phyloP scores from a whole-genome alignment of 805 yeast species.

The Yarrowia bubula region DNA sequence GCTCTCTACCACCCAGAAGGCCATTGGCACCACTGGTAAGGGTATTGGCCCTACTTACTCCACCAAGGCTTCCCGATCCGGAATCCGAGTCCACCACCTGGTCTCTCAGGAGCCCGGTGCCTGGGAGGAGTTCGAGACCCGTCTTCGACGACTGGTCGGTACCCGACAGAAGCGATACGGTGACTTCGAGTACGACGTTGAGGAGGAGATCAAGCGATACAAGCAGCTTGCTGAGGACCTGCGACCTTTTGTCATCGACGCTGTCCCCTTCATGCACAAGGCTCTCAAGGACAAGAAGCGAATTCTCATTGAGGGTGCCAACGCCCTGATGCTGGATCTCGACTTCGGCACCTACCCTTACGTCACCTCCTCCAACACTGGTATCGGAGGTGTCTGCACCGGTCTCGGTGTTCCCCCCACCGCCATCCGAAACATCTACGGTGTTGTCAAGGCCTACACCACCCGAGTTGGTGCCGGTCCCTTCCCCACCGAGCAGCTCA shows the following conservation, averaged over 20 bases:
- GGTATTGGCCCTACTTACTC: conserved; percentile 99
- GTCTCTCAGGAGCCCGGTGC: conserved; percentile 85
- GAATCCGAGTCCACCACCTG: conserved; percentile 93
- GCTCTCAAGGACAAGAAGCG: conserved; percentile 77
- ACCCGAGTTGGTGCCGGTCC: conserved; percentile 99
- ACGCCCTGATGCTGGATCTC: conserved; percentile 94
- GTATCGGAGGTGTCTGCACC: conserved; percentile 96
- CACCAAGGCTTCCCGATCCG: conserved; percentile 95
- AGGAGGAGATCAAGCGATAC: conserved; percentile 74
- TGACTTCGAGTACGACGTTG: conserved; percentile 81
- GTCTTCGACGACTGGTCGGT: conserved; percentile 71
- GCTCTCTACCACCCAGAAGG: conserved; percentile 71
- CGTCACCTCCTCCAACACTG: conserved; percentile 93
- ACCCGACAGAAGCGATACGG: conserved; percentile 91
- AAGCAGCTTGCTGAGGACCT: conserved; percentile 69
- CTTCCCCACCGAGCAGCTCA: conserved; percentile 96
- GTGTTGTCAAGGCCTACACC: conserved; percentile 98
- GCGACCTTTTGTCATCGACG: conserved; percentile 91
- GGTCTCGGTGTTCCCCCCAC: conserved; percentile 97
- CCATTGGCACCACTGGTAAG: conserved; percentile 97
- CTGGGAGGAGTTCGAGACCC: conserved; percentile 85
- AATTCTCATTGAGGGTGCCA: conserved; percentile 95
- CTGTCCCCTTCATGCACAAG: conserved; percentile 70
- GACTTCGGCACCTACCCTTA: conserved; percentile 98
- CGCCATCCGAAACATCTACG: conserved; percentile 74